Evolutionary conservation across 352 stramenopile species (phyloP).

Genomic region (Pythium phragmitis): DNA sequence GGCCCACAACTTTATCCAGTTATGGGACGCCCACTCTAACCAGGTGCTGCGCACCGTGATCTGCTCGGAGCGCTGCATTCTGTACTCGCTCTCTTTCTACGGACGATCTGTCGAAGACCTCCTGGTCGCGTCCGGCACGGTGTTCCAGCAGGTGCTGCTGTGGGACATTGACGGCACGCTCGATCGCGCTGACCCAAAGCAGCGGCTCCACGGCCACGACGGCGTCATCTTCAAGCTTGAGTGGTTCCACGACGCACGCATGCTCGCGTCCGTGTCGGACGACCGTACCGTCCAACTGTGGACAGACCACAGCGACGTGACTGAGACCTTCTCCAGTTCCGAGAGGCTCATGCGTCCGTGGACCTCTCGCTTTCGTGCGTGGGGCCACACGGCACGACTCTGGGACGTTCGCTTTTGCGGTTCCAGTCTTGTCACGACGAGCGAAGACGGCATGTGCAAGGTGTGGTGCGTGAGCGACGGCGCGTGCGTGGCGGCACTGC

Average conservation of each 20-base stretch:
- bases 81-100: slow-evolving; percentile 82
- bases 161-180: slow-evolving; percentile 48
- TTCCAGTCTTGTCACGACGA: slow-evolving; percentile 50
- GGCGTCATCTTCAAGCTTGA: slow-evolving; percentile 84
- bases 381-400: slow-evolving; percentile 80
- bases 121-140: slow-evolving; percentile 76
- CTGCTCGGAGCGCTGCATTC: slow-evolving; percentile 77
- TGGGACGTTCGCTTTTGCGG: slow-evolving; percentile 83
- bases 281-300: slow-evolving; percentile 85
- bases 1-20: slow-evolving; percentile 83
- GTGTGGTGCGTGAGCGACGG: slow-evolving; percentile 56
- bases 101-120: slow-evolving; percentile 57
- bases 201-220: slow-evolving; percentile 79
- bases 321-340: slow-evolving; percentile 17
- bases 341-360: slow-evolving; percentile 29
- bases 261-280: slow-evolving; percentile 82
- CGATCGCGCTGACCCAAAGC: slow-evolving; percentile 28
- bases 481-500: slow-evolving; percentile 66
- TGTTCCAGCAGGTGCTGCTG: slow-evolving; percentile 86
- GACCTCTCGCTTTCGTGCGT: slow-evolving; percentile 61
- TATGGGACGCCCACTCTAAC: slow-evolving; percentile 56
- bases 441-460: slow-evolving; percentile 78
- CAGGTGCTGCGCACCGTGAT: slow-evolving; percentile 54
- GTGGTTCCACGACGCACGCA: slow-evolving; percentile 66
- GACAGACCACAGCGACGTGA: slow-evolving; percentile 34